Base-by-base conservation (phyloP, 2,329 filamentous ascomycete genomes). In the Passalora sequoiae region DNA sequence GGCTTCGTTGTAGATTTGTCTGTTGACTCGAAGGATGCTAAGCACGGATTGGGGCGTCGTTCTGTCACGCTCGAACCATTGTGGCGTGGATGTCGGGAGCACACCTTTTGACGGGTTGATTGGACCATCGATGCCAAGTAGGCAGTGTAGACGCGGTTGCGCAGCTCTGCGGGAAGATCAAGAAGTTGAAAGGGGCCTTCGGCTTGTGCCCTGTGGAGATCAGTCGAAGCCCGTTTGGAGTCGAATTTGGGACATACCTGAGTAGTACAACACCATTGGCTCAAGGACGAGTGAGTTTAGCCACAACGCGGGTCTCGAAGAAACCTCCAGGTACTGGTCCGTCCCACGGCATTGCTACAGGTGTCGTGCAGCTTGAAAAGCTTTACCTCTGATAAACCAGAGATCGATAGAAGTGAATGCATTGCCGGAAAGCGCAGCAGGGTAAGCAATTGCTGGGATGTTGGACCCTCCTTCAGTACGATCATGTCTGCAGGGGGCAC, bases 241-340 rank as follows among this genome's bases (percentile, higher is more conserved):
- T 4, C n/a, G n/a, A 20, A 7, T 6, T 16, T 22, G 17, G 6
- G 5, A 36, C 17, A 4, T 13, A 36, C 32, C 32, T 24, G 6
- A 20, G 13, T 12, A 10, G 3, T 6, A 12, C 17, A 20, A n/a
- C n/a, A n/a, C n/a, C n/a, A n/a, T n/a, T n/a, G n/a, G n/a, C 13
- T 20, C 13, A 5, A 8, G 19, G 7, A 12, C 32, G 17, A 5
- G 38, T 46, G 12, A 64, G 51, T 42, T 49, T 53, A n/a, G 46
- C 43, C 10, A 49, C 44, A 7, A 64, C 47, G 1, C 55, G n/a
- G 1, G 55, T 61, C 28, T 59, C 53, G 1, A 63, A 46, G 1
- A 59, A 24, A 2, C 60, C 60, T 2, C 52, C 57, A 0, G 50
- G 46, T 22, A 63, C 54, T 1, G 58, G 49, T 8, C 60, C 60